Percentiles rank a stretch among this genome's conserved stretches.
Evolutionary conservation across 2,329 filamentous ascomycete species (phyloP).

Genomic region (Penicillium palitans): DNA sequence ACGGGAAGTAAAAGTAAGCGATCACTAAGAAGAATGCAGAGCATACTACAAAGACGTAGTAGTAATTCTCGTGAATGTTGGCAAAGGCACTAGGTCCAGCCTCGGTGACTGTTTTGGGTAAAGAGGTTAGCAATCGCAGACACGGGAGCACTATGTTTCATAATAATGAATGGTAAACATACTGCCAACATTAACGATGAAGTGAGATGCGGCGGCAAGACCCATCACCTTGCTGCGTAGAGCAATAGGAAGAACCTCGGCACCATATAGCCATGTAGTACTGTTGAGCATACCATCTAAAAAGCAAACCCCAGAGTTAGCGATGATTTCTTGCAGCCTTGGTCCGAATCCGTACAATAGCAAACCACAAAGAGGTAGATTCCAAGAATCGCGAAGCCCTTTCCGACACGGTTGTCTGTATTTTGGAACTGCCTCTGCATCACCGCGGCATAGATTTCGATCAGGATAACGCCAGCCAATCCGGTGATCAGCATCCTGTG

Average conservation of each 20-base stretch:
- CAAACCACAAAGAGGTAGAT: slow-evolving; percentile 60
- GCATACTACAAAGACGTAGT: slow-evolving; percentile 60
- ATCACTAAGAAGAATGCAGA: slow-evolving; percentile 53
- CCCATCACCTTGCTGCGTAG: slow-evolving; percentile 59
- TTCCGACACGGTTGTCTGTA: slow-evolving; percentile 56
- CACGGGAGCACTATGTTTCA: neutral
- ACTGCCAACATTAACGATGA: slow-evolving; percentile 56
- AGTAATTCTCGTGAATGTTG: slow-evolving; percentile 60
- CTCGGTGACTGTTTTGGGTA: slow-evolving; percentile 46
- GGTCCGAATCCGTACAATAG: slow-evolving; percentile 48
- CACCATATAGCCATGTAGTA: slow-evolving; percentile 58
- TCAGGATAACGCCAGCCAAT: slow-evolving; percentile 53
- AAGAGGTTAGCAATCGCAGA: neutral
- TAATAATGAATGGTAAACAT: slow-evolving; percentile 10
- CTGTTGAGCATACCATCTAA: slow-evolving; percentile 55
- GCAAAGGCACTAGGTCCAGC: slow-evolving; percentile 58
- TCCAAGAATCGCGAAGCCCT: slow-evolving; percentile 60
- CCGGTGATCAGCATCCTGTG: slow-evolving; percentile 57
- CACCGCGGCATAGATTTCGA: slow-evolving; percentile 60
- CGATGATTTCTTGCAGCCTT: neutral
- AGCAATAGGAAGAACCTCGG: slow-evolving; percentile 56
- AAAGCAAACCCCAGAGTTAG: slow-evolving; percentile 1
- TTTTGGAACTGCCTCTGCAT: slow-evolving; percentile 60
- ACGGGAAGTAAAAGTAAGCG: slow-evolving; percentile 58
- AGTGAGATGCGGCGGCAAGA: slow-evolving; percentile 54